Conservation (phyloP, 2,329 filamentous ascomycete species). For the Domatiomyces globalis region DNA sequence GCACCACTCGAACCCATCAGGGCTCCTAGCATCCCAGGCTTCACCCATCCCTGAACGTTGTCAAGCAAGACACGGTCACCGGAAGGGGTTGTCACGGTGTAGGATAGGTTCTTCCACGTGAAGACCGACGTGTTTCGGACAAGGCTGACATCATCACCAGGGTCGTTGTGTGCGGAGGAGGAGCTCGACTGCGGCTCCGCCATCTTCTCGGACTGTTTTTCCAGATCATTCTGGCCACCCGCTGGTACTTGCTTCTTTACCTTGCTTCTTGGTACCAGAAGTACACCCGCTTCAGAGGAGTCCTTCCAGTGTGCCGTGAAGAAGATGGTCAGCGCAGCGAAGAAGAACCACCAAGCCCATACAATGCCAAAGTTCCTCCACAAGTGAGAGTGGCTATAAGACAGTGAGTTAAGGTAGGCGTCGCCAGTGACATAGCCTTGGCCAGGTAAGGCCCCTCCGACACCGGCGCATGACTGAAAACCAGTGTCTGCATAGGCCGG, state of each 20-base stretch:
- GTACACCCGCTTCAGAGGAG: conserved; percentile 65
- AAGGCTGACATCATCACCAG: conserved; percentile 21
- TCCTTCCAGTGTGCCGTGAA: conserved; percentile 67
- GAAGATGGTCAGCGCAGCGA: conserved; percentile 60
- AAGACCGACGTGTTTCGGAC: conserved; percentile 40
- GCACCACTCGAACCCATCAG: conserved; percentile 50
- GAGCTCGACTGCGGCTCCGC: neutral
- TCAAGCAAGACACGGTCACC: conserved; percentile 56
- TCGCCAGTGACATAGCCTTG: conserved; percentile 39
- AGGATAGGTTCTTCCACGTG: conserved; percentile 48
- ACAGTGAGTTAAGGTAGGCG: conserved; percentile 40
- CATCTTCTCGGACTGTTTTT: conserved; percentile 32
- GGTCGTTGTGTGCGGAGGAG: conserved; percentile 11
- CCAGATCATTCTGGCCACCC: conserved; percentile 46
- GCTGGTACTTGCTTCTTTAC: conserved; percentile 38
- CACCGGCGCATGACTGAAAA: conserved; percentile 38
- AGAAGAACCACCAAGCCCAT: conserved; percentile 57
- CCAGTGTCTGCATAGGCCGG: conserved; percentile 44
- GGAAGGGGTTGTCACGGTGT: conserved; percentile 52
- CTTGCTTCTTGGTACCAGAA: conserved; percentile 48
- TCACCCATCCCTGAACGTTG: conserved; percentile 56
- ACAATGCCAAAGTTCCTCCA: conserved; percentile 73
- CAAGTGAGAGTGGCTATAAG: conserved; percentile 42
- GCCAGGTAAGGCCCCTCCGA: conserved; percentile 42
- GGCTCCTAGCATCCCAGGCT: conserved; percentile 62